phyloP scores from a whole-genome alignment of 192 early-diverging fungal genomes.

The Thoreauomyces humboldtii region DNA sequence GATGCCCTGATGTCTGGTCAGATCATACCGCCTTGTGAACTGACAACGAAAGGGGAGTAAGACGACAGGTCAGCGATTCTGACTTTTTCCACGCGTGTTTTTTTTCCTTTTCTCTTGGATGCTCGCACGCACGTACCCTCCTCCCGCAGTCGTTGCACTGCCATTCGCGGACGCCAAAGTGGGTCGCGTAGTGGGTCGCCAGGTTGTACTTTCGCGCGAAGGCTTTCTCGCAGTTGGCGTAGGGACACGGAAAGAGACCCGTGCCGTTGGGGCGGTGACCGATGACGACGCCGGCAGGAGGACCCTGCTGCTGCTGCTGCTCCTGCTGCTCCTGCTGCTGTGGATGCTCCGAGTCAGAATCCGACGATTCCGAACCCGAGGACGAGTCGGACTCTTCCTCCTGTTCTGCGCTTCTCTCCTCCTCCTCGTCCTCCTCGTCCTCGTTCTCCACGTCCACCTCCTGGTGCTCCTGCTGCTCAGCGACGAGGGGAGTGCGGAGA shows the following conservation, averaged over 20 bases:
- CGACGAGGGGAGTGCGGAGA: too few species aligned
- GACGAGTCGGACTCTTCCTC: too few species aligned
- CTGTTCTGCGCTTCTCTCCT: too few species aligned
- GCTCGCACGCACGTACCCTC: constrained; percentile 2
- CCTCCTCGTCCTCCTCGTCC: too few species aligned
- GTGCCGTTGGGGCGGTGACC: not conserved
- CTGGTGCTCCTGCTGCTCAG: too few species aligned
- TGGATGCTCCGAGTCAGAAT: too few species aligned
- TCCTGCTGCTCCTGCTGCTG: not conserved
- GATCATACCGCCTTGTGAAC: constrained; percentile 23
- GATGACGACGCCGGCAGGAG: not conserved
- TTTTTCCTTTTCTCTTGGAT: not conserved
- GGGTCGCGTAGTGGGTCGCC: constrained; percentile 18
- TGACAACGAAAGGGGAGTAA: not conserved
- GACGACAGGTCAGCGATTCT: not conserved
- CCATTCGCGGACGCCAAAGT: constrained; percentile 22
- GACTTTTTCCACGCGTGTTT: not conserved
- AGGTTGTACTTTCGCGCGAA: constrained; percentile 26
- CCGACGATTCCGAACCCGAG: too few species aligned
- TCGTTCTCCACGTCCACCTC: too few species aligned
- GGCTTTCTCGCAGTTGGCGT: not conserved
- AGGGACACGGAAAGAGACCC: constrained; percentile 11
- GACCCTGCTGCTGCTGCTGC: constrained; percentile 3
- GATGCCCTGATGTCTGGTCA: constrained; percentile 23
- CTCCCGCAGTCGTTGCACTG: constrained; percentile 7